phyloP scores from a whole-genome alignment of 1,284 basidiomycete species.

The Ustilago shanxiensis region DNA sequence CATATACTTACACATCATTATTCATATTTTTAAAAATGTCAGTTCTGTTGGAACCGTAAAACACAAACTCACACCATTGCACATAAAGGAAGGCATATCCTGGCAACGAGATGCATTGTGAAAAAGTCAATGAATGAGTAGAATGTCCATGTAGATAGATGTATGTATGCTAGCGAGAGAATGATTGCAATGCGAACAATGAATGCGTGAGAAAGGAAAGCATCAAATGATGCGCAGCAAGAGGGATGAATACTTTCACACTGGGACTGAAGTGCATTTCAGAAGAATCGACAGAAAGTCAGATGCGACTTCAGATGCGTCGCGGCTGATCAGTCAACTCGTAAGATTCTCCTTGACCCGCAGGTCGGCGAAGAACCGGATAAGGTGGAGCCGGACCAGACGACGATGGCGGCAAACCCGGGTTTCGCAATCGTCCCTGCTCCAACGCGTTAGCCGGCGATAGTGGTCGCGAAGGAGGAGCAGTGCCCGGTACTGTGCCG shows the following conservation, averaged over 20 bases:
- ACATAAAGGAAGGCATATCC: not conserved
- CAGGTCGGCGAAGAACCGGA: slow-evolving; percentile 22
- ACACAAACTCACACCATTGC: too few species aligned
- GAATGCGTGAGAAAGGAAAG: not conserved
- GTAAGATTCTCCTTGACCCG: slow-evolving; percentile 33
- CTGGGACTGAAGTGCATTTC: not conserved
- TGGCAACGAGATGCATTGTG: slow-evolving; percentile 1
- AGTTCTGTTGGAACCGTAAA: too few species aligned
- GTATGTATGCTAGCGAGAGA: not conserved
- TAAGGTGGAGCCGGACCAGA: slow-evolving; percentile 37
- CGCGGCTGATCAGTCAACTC: slow-evolving; percentile 41
- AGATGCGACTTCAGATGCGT: slow-evolving; percentile 18
- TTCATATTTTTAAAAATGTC: too few species aligned
- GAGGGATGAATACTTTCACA: too few species aligned
- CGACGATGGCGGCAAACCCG: slow-evolving; percentile 33
- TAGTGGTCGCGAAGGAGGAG: slow-evolving; percentile 41
- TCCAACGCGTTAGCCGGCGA: slow-evolving; percentile 51
- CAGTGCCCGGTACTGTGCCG: slow-evolving; percentile 36
- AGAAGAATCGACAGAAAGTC: not conserved
- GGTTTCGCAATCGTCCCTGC: slow-evolving; percentile 39
- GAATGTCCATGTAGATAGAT: slow-evolving; percentile 2
- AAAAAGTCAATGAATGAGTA: not conserved
- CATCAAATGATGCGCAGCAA: not conserved
- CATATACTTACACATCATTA: too few species aligned
- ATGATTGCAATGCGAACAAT: slow-evolving; percentile 2